Conservation (phyloP, 352 stramenopile species). For the Thraustochytrium sp. region DNA sequence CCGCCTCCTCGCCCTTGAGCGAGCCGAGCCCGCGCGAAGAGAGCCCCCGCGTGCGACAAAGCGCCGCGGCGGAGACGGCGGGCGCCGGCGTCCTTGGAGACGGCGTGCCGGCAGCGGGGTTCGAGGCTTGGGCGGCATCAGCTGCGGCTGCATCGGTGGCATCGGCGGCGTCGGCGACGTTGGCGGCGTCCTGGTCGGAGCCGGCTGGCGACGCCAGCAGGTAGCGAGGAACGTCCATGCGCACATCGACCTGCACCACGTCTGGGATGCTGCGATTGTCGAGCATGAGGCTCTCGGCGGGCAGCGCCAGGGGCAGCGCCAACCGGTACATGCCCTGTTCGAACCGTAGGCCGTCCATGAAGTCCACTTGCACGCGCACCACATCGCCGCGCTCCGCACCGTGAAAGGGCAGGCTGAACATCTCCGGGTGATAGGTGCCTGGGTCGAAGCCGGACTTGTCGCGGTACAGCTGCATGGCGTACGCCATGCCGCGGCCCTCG, state of each 20-base stretch:
- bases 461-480: slow-evolving; percentile 25
- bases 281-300: background rate
- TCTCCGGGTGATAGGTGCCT: background rate
- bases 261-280: no score
- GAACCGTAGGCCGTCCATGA: background rate
- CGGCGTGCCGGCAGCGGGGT: no score
- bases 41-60: no score
- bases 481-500: slow-evolving; percentile 25
- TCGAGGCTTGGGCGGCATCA: no score
- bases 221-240: background rate
- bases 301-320: background rate
- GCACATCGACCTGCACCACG: background rate
- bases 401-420: slow-evolving; percentile 30
- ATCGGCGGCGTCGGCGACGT: no score
- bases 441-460: slow-evolving; percentile 21
- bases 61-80: no score
- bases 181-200: background rate
- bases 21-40: no score
- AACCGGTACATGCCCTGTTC: background rate
- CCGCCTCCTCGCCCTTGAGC: no score
- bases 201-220: background rate
- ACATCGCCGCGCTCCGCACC: background rate
- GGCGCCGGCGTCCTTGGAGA: no score
- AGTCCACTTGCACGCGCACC: background rate
- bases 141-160: background rate